Percentiles rank a stretch among this genome's conserved stretches.
These are phyloP conservation scores for Sherardia arvensis DNA, from an alignment of 257 asterid genomes.

Conservation along the genomic window DNA sequence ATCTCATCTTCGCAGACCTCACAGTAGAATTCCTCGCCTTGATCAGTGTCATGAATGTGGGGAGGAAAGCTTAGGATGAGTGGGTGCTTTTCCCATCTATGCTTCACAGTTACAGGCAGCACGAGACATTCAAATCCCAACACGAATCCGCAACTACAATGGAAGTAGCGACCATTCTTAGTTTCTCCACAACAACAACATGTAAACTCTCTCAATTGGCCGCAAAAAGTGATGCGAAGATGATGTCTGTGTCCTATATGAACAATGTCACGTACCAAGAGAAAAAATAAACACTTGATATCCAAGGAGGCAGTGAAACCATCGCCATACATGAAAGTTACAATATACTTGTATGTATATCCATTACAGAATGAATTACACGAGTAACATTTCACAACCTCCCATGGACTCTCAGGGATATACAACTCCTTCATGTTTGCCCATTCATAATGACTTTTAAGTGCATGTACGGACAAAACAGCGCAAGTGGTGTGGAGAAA, in stretches of 20 bases:
- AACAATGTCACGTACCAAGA: not conserved
- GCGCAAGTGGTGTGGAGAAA: no score
- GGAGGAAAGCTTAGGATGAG: not conserved
- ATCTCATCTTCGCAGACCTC: constrained; percentile 10
- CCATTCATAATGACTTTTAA: no score
- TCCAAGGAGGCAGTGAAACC: not conserved
- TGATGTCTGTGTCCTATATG: constrained; percentile 3
- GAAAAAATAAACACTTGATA: not conserved
- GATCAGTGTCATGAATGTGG: not conserved
- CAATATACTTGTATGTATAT: no score
- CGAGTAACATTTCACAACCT: no score
- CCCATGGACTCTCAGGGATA: no score
- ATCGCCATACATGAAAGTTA: no score
- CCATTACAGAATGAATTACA: no score
- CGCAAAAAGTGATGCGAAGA: not conserved
- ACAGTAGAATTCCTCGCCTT: not conserved
- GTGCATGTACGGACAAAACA: no score
- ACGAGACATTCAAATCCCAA: not conserved
- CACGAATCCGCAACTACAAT: not conserved
- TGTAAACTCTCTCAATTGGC: not conserved
- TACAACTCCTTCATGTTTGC: no score
- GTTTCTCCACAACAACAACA: not conserved
- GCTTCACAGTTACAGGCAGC: constrained; percentile 3
- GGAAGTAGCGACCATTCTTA: not conserved
- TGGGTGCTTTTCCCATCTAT: constrained; percentile 1